phyloP scores from a whole-genome alignment of 805 yeast species.

The Metschnikowia lunata region DNA sequence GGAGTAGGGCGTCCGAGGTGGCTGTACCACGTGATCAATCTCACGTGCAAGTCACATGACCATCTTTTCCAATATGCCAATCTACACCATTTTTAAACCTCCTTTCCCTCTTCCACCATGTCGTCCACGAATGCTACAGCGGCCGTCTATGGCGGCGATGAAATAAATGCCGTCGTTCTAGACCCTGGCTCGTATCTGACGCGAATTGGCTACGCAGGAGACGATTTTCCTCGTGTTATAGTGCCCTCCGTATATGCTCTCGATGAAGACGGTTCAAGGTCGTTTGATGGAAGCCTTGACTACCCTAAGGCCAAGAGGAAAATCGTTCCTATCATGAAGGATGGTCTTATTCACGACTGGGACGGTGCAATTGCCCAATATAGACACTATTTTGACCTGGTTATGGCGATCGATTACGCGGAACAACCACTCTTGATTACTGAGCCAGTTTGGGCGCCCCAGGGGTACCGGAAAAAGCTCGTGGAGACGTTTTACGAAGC shows the following conservation, averaged over 20 bases:
- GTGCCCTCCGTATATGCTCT: conserved; percentile 63
- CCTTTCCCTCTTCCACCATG: conserved; percentile 4
- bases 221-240: conserved; percentile 75
- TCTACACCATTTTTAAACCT: not conserved
- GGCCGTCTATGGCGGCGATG: conserved; percentile 52
- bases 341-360: conserved; percentile 75
- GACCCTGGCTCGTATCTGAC: conserved; percentile 88
- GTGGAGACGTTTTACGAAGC: conserved; percentile 69
- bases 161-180: conserved; percentile 82
- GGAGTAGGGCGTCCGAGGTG: too few species aligned
- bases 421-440: conserved; percentile 79
- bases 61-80: too few species aligned
- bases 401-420: conserved; percentile 47
- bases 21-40: too few species aligned
- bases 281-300: conserved; percentile 42
- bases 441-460: conserved; percentile 83
- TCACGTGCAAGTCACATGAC: too few species aligned
- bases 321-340: conserved; percentile 53
- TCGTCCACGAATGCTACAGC: conserved; percentile 14
- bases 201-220: conserved; percentile 88
- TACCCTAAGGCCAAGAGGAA: conserved; percentile 50
- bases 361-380: conserved; percentile 78
- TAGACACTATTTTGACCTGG: conserved; percentile 50
- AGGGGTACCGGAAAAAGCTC: conserved; percentile 59
- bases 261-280: conserved; percentile 17